Percentiles rank a stretch among this genome's conserved stretches.
Evolutionary conservation across 805 yeast genomes (phyloP).

Genomic region (Teunomyces kruisii): DNA sequence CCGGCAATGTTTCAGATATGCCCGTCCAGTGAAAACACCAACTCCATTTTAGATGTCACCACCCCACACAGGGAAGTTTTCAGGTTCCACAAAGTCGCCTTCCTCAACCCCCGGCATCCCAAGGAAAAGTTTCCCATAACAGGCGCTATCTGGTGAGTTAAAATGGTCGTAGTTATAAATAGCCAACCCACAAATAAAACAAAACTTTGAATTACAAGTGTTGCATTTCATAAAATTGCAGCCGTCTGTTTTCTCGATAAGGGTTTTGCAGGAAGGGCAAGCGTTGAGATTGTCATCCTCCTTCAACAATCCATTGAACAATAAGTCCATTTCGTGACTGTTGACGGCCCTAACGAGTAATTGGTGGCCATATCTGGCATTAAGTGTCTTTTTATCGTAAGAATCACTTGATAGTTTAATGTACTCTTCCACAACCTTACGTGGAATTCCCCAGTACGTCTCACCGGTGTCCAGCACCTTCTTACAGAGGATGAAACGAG

Average conservation of each 20-base stretch:
- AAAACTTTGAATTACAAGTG: conserved; percentile 48
- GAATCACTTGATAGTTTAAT: conserved; percentile 29
- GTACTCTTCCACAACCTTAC: conserved; percentile 36
- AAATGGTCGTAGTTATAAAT: conserved; percentile 55
- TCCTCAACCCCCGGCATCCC: conserved; percentile 41
- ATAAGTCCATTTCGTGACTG: conserved; percentile 46
- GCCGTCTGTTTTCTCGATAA: conserved; percentile 57
- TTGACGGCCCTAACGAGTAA: conserved; percentile 42
- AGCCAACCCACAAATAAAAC: conserved; percentile 54
- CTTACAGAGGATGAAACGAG: conserved; percentile 47
- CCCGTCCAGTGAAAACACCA: conserved; percentile 7
- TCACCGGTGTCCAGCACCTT: conserved; percentile 15
- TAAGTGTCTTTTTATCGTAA: conserved; percentile 31
- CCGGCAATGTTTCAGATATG: conserved; percentile 43
- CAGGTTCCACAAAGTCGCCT: not conserved
- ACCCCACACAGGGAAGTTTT: not conserved
- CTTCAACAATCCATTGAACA: conserved; percentile 44
- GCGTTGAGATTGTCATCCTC: conserved; percentile 25
- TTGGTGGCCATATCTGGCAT: conserved; percentile 45
- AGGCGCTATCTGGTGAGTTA: conserved; percentile 37
- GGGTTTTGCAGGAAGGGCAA: conserved; percentile 54
- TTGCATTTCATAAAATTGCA: conserved; percentile 64
- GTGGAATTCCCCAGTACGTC: conserved; percentile 24
- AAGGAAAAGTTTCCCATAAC: conserved; percentile 52
- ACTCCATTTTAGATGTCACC: not conserved